Base-by-base conservation (phyloP, 352 stramenopile species). In the Phytophthora chlamydospora region DNA sequence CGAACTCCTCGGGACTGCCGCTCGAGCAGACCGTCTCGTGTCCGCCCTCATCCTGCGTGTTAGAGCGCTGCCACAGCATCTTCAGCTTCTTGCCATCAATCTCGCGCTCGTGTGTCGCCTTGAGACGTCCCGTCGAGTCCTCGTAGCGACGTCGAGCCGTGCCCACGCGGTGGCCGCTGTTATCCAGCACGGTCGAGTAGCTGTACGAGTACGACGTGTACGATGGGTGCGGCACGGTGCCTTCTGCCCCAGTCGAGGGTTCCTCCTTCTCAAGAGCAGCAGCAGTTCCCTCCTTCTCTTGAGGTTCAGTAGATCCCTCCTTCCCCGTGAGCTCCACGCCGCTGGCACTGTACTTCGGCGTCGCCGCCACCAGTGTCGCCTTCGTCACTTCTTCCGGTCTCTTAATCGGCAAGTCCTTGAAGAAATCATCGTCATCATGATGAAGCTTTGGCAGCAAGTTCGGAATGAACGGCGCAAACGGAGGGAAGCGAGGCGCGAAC, bases 71-170 rank as follows among this genome's bases (percentile, higher is more conserved):
- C 85, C 85, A 94, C 34, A 75, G 46, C 19, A 66, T 76, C 42
- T 75, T 79, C 24, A 94, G 17, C 29, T 83, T 88, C 58, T 88
- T 91, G 11, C 62, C 83, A 39, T 81, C 74, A 17, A 94, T 77
- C 42, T 83, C 61, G 11, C 85, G 85, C 48, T 92, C 79, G 40
- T 92, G 85, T 6, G 69, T 60, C 2, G 83, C 85, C 62, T 92
- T 94, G 29, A 94, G 47, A 4, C 76, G 71, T 0, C 83, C 85
- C 10, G 71, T 80, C 32, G 85, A 90, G 56, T 94, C 85, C 41
- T 94, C 81, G 46, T 94, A 94, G 42, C 83, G 83, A 19, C 83
- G 83, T 42, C 85, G 85, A 54, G 70, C 50, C 9, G 70, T 79
- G 11, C 66, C 66, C n/a, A 92, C 58, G 19, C 65, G 66, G n/a